phyloP scores from a whole-genome alignment of 2,329 filamentous ascomycete species.

The Alternaria hordeiaustralica region DNA sequence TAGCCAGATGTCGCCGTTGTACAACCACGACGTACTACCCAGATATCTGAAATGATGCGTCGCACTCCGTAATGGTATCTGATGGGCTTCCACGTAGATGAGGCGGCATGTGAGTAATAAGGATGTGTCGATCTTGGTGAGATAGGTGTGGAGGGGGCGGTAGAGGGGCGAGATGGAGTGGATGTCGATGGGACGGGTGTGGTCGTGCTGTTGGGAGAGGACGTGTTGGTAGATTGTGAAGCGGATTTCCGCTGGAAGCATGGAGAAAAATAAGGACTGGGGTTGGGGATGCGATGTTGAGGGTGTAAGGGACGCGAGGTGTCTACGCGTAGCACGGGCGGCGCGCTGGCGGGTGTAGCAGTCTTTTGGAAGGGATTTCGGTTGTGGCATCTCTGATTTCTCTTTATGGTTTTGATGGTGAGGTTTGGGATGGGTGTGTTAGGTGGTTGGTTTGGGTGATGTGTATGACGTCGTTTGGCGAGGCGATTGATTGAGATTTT shows the following conservation, averaged over 20 bases:
- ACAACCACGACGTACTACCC: conserved; percentile 8
- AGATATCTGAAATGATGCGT: conserved; percentile 31
- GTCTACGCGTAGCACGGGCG: conserved; percentile 22
- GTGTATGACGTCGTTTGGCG: not conserved
- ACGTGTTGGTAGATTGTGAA: conserved; percentile 22
- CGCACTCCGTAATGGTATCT: conserved; percentile 41
- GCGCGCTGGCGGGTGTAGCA: conserved; percentile 19
- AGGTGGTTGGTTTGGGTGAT: not conserved
- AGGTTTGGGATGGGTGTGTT: not conserved
- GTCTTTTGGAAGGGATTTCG: not conserved
- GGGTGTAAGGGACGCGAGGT: conserved; percentile 24
- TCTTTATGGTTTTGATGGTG: not conserved
- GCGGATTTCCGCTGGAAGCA: conserved; percentile 34
- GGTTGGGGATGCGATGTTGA: conserved; percentile 24
- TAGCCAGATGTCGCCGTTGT: conserved; percentile 19
- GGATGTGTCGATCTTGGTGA: conserved; percentile 31
- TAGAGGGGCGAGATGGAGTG: conserved; percentile 18
- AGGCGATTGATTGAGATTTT: not conserved
- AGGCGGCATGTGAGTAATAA: conserved; percentile 50
- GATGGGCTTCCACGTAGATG: conserved; percentile 48
- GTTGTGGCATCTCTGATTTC: conserved; percentile 6
- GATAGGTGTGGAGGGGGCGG: conserved; percentile 38
- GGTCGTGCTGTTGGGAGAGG: conserved; percentile 20
- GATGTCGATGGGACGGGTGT: conserved; percentile 4
- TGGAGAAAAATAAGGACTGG: conserved; percentile 30